Percentiles rank a stretch among this genome's conserved stretches.
Evolutionary conservation across 805 yeast genomes (phyloP).

Genomic region (Sugiyamaella lignohabitans): DNA sequence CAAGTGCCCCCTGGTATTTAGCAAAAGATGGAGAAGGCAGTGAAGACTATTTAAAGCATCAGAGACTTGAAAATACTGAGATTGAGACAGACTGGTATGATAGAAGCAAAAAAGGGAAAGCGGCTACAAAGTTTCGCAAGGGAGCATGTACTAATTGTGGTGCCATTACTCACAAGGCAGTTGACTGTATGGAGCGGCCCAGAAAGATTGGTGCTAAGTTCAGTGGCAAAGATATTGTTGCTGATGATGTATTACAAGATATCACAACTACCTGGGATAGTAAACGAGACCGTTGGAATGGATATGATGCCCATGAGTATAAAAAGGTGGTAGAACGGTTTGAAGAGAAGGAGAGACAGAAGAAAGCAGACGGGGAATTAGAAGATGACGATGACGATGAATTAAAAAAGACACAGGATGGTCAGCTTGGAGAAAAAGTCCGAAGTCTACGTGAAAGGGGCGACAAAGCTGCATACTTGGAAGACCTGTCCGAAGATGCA

Average conservation of each 20-base stretch:
- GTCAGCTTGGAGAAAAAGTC: slow-evolving; percentile 35
- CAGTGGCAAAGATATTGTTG: slow-evolving; percentile 27
- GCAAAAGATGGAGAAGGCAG: slow-evolving; percentile 5
- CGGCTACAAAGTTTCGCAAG: slow-evolving; percentile 31
- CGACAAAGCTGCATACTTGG: slow-evolving; percentile 67
- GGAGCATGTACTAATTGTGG: slow-evolving; percentile 58
- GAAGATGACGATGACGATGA: slow-evolving; percentile 9
- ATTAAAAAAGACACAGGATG: slow-evolving; percentile 4
- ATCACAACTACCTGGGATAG: slow-evolving; percentile 50
- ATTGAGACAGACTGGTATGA: slow-evolving; percentile 24
- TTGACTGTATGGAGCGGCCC: slow-evolving; percentile 57
- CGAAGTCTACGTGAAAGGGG: slow-evolving; percentile 55
- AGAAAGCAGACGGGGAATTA: slow-evolving; percentile 12
- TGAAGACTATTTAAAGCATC: slow-evolving; percentile 25
- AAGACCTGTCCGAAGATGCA: slow-evolving; percentile 44
- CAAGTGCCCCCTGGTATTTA: slow-evolving; percentile 32
- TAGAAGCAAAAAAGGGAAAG: slow-evolving; percentile 28
- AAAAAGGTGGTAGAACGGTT: slow-evolving; percentile 37
- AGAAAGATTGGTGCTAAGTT: slow-evolving; percentile 36
- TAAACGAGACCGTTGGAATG: slow-evolving; percentile 77
- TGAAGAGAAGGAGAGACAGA: slow-evolving; percentile 20
- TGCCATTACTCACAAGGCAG: slow-evolving; percentile 40
- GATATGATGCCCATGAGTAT: slow-evolving; percentile 62
- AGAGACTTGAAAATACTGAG: slow-evolving; percentile 20
- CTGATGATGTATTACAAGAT: slow-evolving; percentile 25